Percentiles rank a stretch among this genome's conserved stretches.
phyloP scores from a whole-genome alignment of 2,329 filamentous ascomycete species.

The Didymella sp. region DNA sequence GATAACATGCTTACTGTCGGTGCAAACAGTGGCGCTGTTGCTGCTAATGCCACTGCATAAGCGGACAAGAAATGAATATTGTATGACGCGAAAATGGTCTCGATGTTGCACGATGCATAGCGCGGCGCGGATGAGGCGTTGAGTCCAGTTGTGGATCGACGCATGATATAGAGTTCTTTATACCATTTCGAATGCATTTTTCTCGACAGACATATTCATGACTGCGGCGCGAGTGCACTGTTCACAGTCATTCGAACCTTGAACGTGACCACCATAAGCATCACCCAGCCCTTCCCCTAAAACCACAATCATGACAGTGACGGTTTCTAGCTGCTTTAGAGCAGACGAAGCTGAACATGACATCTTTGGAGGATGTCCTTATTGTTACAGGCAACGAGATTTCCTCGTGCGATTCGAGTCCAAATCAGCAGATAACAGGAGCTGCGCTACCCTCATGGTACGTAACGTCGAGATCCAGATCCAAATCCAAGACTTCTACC shows the following conservation, averaged over 20 bases:
- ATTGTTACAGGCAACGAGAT: too few species aligned
- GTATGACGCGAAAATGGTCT: not conserved
- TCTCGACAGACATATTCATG: not conserved
- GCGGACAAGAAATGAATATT: not conserved
- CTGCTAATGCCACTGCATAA: not conserved
- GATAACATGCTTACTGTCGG: slow-evolving; percentile 53
- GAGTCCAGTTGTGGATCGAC: not conserved
- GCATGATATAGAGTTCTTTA: not conserved
- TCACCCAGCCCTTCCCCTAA: too few species aligned
- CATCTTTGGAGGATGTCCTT: too few species aligned
- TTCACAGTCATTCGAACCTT: not conserved
- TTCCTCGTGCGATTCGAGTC: too few species aligned
- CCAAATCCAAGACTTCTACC: not conserved
- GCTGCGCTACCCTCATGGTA: not conserved
- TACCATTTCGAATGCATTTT: not conserved
- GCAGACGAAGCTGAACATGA: too few species aligned
- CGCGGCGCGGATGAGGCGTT: not conserved
- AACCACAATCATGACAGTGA: too few species aligned
- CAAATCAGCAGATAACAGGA: not conserved
- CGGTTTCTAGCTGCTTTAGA: too few species aligned
- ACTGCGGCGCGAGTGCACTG: not conserved
- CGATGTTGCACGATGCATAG: slow-evolving; percentile 3
- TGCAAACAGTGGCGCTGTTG: slow-evolving; percentile 17
- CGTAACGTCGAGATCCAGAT: not conserved
- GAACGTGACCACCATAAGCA: too few species aligned